Base-by-base conservation (phyloP, 2,329 filamentous ascomycete species). In the Neurospora crassa region DNA sequence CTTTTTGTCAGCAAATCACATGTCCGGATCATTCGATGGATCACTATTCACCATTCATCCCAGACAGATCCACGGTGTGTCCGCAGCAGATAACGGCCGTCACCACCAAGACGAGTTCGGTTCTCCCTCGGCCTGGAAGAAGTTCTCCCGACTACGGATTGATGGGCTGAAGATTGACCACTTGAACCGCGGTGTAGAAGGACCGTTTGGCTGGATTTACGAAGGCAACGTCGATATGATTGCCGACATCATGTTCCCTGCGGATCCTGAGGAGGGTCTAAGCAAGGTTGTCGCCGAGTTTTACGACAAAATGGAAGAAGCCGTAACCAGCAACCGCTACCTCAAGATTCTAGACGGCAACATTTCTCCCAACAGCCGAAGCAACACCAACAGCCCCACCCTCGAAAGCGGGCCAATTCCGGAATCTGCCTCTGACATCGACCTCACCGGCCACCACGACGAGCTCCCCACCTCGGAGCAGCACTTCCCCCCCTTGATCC, bases 11-110 rank as follows among this genome's bases (percentile, higher is more conserved):
- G 96, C 96, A 20, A 97, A 93, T 78, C 95, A 96, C 80, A 97
- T 98, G 89, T 97, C 93, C 14, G 96, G 96, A 1, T 96, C 94
- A 0, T 97, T 92, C 76, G 96, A 99, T 78, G 93, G 96, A 70
- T 98, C 96, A 0, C 86, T 99, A 2, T 99, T 99, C 80, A 98
- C 94, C 0, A 97, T 99, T 67, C 96, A 99, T 79, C 96, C 95
- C 5, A 89, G 94, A 20, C 96, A 98, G 81, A 91, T 92, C 5
- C 94, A 97, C 78, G 90, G 92, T 59, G 89, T 92, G 70, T 89
- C 91, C 0, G 89, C 92, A 10, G 86, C 86, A 5, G 86, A 90
- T 12, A 83, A 85, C 41, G 83, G 88, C 41, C 84, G 85, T 1
- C 79, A 83, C 1, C 53, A 63, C 24, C 53, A 63, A 63, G 88